Percentiles rank a stretch among this genome's conserved stretches.
phyloP scores from a whole-genome alignment of 2,329 filamentous ascomycete species.

The Madurella fahalii region DNA sequence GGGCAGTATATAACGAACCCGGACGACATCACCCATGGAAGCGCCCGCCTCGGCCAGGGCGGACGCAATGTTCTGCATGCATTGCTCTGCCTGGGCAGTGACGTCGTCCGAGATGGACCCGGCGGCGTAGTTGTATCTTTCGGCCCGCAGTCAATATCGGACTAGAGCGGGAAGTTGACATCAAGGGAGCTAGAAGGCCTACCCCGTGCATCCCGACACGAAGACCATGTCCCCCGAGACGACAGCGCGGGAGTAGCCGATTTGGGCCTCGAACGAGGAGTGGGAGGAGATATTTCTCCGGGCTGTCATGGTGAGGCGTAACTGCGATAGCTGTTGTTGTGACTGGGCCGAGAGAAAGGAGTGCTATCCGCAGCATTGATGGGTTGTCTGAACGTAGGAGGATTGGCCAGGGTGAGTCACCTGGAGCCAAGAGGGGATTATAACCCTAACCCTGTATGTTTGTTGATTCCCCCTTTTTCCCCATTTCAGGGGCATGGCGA shows the following conservation, averaged over 20 bases:
- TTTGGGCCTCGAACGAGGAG: slow-evolving; percentile 49
- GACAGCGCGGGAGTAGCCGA: slow-evolving; percentile 53
- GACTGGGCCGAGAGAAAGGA: not conserved
- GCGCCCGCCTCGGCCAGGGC: slow-evolving; percentile 44
- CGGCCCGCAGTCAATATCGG: not conserved
- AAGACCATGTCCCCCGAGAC: slow-evolving; percentile 48
- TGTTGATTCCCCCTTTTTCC: not conserved
- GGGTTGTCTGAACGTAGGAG: not conserved
- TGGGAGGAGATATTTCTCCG: slow-evolving; percentile 42
- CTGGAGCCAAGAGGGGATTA: not conserved
- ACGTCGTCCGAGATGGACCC: slow-evolving; percentile 43
- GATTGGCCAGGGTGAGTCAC: not conserved
- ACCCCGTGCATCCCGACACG: slow-evolving; percentile 54
- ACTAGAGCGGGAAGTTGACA: not conserved
- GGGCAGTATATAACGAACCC: slow-evolving; percentile 50
- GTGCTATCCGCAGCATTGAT: not conserved
- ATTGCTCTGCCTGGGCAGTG: slow-evolving; percentile 47
- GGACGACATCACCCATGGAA: slow-evolving; percentile 44
- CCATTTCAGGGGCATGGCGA: not conserved
- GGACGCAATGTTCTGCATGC: slow-evolving; percentile 43
- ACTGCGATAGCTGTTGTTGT: not conserved
- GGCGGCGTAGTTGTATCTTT: slow-evolving; percentile 49
- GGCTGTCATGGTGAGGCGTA: not conserved
- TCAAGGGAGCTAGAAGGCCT: slow-evolving; percentile 6
- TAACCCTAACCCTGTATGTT: not conserved